A percentile compares a stretch with the other conserved stretches of the same genome.
These are phyloP conservation scores for Anethum foeniculum DNA, from an alignment of 140 eudicot genomes.

Conservation along the genomic window DNA sequence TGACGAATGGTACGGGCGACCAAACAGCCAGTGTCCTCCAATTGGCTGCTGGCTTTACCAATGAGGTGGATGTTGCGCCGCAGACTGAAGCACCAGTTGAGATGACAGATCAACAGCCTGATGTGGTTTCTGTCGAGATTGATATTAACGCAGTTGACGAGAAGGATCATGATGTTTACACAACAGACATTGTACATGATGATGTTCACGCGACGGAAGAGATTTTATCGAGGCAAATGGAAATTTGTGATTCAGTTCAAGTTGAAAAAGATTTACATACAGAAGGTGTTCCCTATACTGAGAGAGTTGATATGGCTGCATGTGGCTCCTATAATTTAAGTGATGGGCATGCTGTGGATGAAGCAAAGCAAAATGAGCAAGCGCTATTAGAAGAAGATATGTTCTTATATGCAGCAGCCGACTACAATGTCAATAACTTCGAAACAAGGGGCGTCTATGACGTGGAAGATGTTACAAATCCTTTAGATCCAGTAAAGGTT, in stretches of 20 bases:
- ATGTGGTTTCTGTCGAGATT: slow-evolving; percentile 16
- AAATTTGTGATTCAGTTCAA: slow-evolving; percentile 18
- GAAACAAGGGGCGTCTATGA: slow-evolving; percentile 17
- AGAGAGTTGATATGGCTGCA: slow-evolving; percentile 7
- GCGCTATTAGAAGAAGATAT: slow-evolving; percentile 23
- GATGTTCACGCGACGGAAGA: slow-evolving; percentile 14
- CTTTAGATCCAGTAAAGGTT: slow-evolving; percentile 22
- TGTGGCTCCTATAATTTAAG: not conserved
- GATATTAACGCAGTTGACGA: slow-evolving; percentile 20
- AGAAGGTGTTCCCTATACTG: not conserved
- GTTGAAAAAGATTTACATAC: not conserved
- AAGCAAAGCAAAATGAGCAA: slow-evolving; percentile 18
- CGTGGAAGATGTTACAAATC: slow-evolving; percentile 23
- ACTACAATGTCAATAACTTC: slow-evolving; percentile 20
- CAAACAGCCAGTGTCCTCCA: slow-evolving; percentile 16
- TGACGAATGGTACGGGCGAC: slow-evolving; percentile 17
- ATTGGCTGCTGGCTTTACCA: not conserved
- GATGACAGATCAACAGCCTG: slow-evolving; percentile 18
- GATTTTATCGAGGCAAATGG: slow-evolving; percentile 8
- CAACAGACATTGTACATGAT: slow-evolving; percentile 10
- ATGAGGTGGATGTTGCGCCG: slow-evolving; percentile 22
- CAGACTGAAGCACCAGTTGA: slow-evolving; percentile 20
- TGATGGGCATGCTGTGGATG: slow-evolving; percentile 10
- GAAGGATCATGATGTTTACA: not conserved
- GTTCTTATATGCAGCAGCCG: slow-evolving; percentile 16